Base-by-base conservation (phyloP, 1,284 basidiomycete species). In the Inonotus hispidus region DNA sequence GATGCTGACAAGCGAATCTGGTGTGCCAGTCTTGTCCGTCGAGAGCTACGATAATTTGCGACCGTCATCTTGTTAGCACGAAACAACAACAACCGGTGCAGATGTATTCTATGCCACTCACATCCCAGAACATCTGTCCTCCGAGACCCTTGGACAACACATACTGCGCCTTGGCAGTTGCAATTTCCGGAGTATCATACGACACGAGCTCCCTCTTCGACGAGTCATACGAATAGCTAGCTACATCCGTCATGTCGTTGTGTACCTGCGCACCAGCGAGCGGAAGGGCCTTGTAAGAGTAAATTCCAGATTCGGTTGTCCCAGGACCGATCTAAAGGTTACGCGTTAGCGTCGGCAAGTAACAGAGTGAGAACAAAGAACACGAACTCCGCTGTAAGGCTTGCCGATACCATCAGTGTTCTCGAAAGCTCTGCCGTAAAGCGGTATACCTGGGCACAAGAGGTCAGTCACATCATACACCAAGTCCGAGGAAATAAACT, bases 361-460 rank as follows among this genome's bases (percentile, higher is more conserved):
- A 54, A 16, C 14, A 47, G 10, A 32, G 14, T 55, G 35, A n/a
- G 53, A 13, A 2, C 14, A 13, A 10, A 32, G n/a, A n/a, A 0
- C 16, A 66, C 79, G 68, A 70, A 82, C 84, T 37, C 92, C 91
- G 53, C 72, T 82, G 77, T 87, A 98, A 1, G 91, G 72, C 53
- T 81, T 71, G 7, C 92, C 91, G 39, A 93, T 80, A 0, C 93
- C 93, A 47, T 73, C 71, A 0, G 93, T 95, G 53, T 84, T 77
- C 70, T 89, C 84, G 72, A 96, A 98, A 0, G 88, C 87, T 62
- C 90, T 85, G 0, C 93, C 93, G 68, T 94, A 94, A 1, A 93
- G 74, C 1, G 93, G 93, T 69, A 95, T 86, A 23, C 89, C 88
- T 87, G 41, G 11, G 16, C n/a, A n/a, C 16, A 16, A 43, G n/a